Evolutionary conservation across 352 stramenopile genomes (phyloP).

Genomic region (Aphanomyces cochlioides): DNA sequence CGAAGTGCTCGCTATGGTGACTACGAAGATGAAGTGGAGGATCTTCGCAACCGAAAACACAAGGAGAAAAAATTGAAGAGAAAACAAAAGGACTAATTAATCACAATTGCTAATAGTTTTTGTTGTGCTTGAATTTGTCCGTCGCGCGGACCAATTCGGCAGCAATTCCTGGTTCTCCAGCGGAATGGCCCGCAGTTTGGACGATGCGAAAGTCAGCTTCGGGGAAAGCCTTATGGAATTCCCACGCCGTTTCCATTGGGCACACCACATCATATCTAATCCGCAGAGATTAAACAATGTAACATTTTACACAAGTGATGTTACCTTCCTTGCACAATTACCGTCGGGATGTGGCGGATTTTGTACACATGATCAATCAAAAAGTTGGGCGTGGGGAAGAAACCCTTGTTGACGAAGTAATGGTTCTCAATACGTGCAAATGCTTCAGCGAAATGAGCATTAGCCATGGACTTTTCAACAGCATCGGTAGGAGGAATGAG

Average conservation of each 20-base stretch:
- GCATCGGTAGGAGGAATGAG: constrained; percentile 62
- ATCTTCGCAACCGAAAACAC: constrained; percentile 80
- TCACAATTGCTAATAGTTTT: constrained; percentile 1
- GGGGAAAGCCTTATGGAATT: constrained; percentile 77
- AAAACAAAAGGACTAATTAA: constrained; percentile 59
- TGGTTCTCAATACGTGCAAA: constrained; percentile 93
- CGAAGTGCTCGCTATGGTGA: constrained; percentile 64
- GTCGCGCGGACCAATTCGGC: constrained; percentile 70
- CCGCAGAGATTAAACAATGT: constrained; percentile 16
- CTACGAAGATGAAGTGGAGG: constrained; percentile 79
- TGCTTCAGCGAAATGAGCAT: constrained; percentile 80
- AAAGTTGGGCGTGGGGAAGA: constrained; percentile 84
- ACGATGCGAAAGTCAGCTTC: constrained; percentile 69
- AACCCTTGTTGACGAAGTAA: constrained; percentile 89
- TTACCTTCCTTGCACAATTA: constrained; percentile 88
- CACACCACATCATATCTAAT: constrained; percentile 85
- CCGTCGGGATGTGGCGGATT: constrained; percentile 89
- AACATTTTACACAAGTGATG: constrained; percentile 4
- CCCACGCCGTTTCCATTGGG: constrained; percentile 81
- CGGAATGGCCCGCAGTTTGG: constrained; percentile 68
- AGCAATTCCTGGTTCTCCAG: constrained; percentile 68
- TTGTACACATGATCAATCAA: constrained; percentile 86
- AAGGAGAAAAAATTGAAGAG: constrained; percentile 54
- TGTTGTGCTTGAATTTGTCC: constrained; percentile 57
- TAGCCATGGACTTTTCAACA: constrained; percentile 70